Base-by-base conservation (phyloP, 1,139 yeast species). In the Taphrina flavorubra region DNA sequence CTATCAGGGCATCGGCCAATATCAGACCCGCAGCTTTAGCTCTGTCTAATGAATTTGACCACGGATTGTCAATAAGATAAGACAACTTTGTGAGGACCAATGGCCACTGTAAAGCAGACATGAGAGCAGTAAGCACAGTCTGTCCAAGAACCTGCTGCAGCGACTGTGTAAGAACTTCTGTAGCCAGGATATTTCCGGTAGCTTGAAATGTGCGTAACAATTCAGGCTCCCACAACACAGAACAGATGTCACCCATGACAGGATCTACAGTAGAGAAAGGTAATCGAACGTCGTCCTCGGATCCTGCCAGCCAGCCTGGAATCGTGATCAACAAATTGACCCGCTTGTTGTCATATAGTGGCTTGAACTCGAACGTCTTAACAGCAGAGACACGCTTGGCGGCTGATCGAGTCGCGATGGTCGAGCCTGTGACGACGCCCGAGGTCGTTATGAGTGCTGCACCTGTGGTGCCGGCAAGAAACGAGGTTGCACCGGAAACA, bases 221-320 rank as follows among this genome's bases (percentile, higher is more conserved):
- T 74, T 95, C 99, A 0, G 99, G 99, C 77, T 95, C 99, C 99
- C 99, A 95, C 61, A 90, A 80, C 16, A 95, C 81, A 0, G 98
- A 91, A 75, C 89, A 89, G 74, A 94, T 80, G 78, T 95, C 99
- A 13, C 99, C 99, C 95, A 94, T 92, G 0, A 92, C 90, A 0
- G 99, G 99, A 77, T 95, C 99, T 6, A 94, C 89, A 0, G 99
- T 94, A 0, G 97, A 90, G 76, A 92, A 95, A 2, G 99, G 99
- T 72, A 95, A 83, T 76, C 99, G 83, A 16, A 95, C 96, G 83
- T 95, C 99, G 86, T 95, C 99, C 74, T 88, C 86, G 72, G 87
- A 88, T 77, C 97, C 96, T 71, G 89, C 87, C 95, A 94, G 92
- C 99, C 99, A 95, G 34, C 99, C 99, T 68, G 96, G 87, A 0